These are phyloP conservation scores for Lentinula sp. DNA, from an alignment of 768 basidiomycete species.

Conservation along the genomic window DNA sequence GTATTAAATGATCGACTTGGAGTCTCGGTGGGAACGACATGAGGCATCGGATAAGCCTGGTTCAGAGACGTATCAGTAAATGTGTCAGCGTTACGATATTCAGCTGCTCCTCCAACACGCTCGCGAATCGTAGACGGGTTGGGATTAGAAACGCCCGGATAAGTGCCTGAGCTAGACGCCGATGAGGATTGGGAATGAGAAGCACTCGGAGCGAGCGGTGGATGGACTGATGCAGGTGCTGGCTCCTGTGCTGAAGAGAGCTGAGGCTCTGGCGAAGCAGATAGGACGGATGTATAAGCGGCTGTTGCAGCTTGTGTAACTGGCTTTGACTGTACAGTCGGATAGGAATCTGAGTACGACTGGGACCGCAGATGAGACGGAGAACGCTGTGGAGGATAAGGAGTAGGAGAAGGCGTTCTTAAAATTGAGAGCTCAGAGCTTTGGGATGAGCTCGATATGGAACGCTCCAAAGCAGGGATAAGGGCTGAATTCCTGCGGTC, in stretches of 20 bases:
- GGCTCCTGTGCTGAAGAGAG: background rate
- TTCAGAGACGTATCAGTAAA: background rate
- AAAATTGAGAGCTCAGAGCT: background rate
- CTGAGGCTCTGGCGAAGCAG: background rate
- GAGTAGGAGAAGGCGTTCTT: background rate
- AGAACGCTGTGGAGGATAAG: background rate
- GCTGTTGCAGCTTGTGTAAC: background rate
- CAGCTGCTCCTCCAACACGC: background rate
- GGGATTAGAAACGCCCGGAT: background rate
- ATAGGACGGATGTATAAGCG: background rate
- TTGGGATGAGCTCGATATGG: conserved; percentile 3
- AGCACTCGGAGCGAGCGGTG: background rate
- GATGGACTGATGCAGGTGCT: background rate
- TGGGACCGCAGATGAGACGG: background rate
- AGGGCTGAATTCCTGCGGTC: background rate
- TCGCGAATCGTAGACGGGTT: background rate
- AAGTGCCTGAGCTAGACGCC: background rate
- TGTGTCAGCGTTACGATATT: background rate
- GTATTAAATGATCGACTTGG: background rate
- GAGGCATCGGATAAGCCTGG: conserved; percentile 5
- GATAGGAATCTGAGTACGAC: background rate
- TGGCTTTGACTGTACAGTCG: background rate
- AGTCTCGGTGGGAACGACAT: background rate
- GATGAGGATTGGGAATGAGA: background rate
- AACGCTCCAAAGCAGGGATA: background rate